Evolutionary conservation across 352 stramenopile species (phyloP).

Genomic region (Globisporangium ultimum): DNA sequence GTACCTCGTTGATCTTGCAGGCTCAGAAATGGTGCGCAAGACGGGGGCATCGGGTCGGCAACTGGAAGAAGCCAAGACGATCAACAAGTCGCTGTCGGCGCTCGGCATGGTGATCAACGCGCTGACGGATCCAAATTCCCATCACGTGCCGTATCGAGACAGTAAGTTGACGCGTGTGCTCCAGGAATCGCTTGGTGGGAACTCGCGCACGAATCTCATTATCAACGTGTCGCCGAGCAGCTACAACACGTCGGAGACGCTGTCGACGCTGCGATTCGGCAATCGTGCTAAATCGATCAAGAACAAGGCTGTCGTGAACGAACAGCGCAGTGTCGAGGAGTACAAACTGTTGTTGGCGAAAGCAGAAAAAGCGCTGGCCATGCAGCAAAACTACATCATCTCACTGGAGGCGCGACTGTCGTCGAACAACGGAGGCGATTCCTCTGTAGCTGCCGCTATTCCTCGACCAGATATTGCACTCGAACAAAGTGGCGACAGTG

Average conservation of each 20-base stretch:
- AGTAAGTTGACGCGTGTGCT: slow-evolving; percentile 91
- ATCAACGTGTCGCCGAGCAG: slow-evolving; percentile 90
- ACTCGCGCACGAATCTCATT: slow-evolving; percentile 92
- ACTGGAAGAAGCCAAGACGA: slow-evolving; percentile 95
- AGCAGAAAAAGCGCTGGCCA: slow-evolving; percentile 75
- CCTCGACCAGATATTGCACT: neutral
- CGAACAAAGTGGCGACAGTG: slow-evolving; percentile 3
- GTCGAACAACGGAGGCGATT: slow-evolving; percentile 17
- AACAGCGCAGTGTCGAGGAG: slow-evolving; percentile 88
- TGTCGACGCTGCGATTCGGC: slow-evolving; percentile 91
- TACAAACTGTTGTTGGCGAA: slow-evolving; percentile 85
- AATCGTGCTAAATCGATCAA: slow-evolving; percentile 93
- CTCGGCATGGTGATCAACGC: slow-evolving; percentile 95
- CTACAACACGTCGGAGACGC: slow-evolving; percentile 90
- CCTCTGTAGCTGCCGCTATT: neutral
- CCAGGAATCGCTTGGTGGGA: slow-evolving; percentile 92
- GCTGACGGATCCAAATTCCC: slow-evolving; percentile 77
- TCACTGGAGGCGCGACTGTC: slow-evolving; percentile 60
- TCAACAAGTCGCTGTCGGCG: slow-evolving; percentile 94
- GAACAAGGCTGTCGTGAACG: slow-evolving; percentile 94
- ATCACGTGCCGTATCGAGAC: slow-evolving; percentile 89
- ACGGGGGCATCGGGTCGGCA: slow-evolving; percentile 86
- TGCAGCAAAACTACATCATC: slow-evolving; percentile 83
- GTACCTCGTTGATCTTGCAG: slow-evolving; percentile 92
- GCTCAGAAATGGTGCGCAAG: slow-evolving; percentile 94